A percentile compares a stretch with the other conserved stretches of the same genome.
Conservation (phyloP, 768 basidiomycete species). For the Lactarius vividus region DNA sequence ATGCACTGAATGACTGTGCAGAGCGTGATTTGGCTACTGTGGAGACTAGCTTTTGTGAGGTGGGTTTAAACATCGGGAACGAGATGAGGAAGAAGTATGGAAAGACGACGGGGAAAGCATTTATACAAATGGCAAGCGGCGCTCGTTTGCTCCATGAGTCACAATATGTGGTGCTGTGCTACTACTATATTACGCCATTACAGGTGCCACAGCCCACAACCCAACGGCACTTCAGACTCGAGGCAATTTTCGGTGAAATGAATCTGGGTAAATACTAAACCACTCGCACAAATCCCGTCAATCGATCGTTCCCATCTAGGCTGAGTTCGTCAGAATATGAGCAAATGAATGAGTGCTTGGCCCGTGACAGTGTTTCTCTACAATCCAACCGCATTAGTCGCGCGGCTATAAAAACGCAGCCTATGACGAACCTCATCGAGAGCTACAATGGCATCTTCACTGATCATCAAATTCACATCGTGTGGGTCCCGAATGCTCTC, state of each 20-base stretch:
- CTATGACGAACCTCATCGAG: slow-evolving; percentile 25
- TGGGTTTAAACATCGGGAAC: slow-evolving; percentile 31
- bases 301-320: slow-evolving; percentile 1
- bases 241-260: not conserved
- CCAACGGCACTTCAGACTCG: slow-evolving; percentile 6
- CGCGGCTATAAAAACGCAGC: slow-evolving; percentile 10
- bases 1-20: slow-evolving; percentile 46
- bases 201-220: not conserved
- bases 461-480: slow-evolving; percentile 19
- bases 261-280: not conserved
- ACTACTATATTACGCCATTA: not conserved
- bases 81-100: not conserved
- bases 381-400: slow-evolving; percentile 16
- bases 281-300: slow-evolving; percentile 16
- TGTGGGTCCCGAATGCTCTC: not conserved
- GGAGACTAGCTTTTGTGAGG: slow-evolving; percentile 35
- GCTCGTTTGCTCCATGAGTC: not conserved
- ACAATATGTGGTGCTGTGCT: not conserved
- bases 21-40: slow-evolving; percentile 20
- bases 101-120: not conserved
- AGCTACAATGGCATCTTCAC: slow-evolving; percentile 24
- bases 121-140: slow-evolving; percentile 9
- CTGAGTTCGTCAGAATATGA: slow-evolving; percentile 19
- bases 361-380: not conserved
- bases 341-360: slow-evolving; percentile 2